phyloP scores from a whole-genome alignment of 2,329 filamentous ascomycete species.

The Xylaria sp. region DNA sequence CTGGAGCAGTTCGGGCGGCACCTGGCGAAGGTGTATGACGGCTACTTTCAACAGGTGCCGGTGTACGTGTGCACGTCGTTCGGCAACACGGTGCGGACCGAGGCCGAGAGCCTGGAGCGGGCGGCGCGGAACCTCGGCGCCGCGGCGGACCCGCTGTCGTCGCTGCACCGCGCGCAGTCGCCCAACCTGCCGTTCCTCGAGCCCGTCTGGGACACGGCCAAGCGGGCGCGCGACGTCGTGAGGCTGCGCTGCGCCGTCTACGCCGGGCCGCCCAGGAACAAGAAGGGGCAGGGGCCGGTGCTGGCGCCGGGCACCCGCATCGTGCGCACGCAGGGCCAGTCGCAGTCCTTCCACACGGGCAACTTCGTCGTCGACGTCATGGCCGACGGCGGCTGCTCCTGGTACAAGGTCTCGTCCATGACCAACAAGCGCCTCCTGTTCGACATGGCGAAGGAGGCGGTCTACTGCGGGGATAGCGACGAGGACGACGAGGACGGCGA shows the following conservation, averaged over 20 bases:
- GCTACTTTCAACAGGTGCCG: slow-evolving; percentile 35
- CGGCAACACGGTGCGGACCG: slow-evolving; percentile 26
- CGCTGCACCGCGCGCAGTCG: slow-evolving; percentile 30
- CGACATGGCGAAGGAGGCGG: slow-evolving; percentile 37
- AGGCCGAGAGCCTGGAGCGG: slow-evolving; percentile 27
- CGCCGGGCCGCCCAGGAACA: slow-evolving; percentile 28
- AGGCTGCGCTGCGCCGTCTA: slow-evolving; percentile 34
- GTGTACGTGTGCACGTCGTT: slow-evolving; percentile 30
- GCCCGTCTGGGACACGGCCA: slow-evolving; percentile 37
- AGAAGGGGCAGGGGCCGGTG: too few species aligned
- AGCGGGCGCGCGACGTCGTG: slow-evolving; percentile 34
- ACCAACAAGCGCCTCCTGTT: slow-evolving; percentile 36
- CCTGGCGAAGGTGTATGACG: slow-evolving; percentile 28
- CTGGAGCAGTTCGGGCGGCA: slow-evolving; percentile 30
- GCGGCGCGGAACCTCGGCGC: slow-evolving; percentile 15
- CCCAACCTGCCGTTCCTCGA: slow-evolving; percentile 36
- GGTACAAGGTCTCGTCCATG: slow-evolving; percentile 39
- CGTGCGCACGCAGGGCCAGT: slow-evolving; percentile 32
- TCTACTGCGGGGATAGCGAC: slow-evolving; percentile 35
- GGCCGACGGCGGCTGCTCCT: slow-evolving; percentile 34
- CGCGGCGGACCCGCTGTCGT: slow-evolving; percentile 22
- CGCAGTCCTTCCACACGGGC: slow-evolving; percentile 26
- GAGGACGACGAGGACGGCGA: slow-evolving; percentile 27
- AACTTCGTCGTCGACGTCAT: slow-evolving; percentile 35
- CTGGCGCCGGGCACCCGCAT: slow-evolving; percentile 36